These are phyloP conservation scores for Zelonia costaricensis DNA, from an alignment of 208 protist species.

Conservation along the genomic window DNA sequence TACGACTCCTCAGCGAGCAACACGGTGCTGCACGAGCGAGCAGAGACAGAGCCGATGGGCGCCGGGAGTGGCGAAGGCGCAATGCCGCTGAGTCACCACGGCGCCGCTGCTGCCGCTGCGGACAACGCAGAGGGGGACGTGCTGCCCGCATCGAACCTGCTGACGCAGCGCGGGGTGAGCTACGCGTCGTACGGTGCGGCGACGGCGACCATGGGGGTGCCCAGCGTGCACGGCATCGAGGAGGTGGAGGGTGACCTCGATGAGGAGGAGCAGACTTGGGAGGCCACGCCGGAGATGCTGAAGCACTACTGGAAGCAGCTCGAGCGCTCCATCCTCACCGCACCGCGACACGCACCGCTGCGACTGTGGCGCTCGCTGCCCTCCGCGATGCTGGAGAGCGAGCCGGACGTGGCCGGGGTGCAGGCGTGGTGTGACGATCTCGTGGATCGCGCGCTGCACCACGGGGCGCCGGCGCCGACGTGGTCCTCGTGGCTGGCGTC, in stretches of 20 bases:
- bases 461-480: slow-evolving; percentile 13
- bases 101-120: background rate
- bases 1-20: background rate
- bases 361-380: slow-evolving; percentile 15
- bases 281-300: slow-evolving; percentile 30
- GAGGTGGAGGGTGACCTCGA: slow-evolving; percentile 17
- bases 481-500: slow-evolving; percentile 11
- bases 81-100: background rate
- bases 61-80: background rate
- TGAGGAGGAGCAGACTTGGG: slow-evolving; percentile 25
- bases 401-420: slow-evolving; percentile 13
- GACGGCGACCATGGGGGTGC: background rate
- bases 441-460: slow-evolving; percentile 8
- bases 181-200: background rate
- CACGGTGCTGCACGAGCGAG: background rate
- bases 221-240: slow-evolving; percentile 1
- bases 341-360: slow-evolving; percentile 20
- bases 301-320: slow-evolving; percentile 45
- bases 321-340: slow-evolving; percentile 26
- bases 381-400: background rate
- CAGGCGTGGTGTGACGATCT: slow-evolving; percentile 28
- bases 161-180: slow-evolving; percentile 7
- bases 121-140: too few species aligned
- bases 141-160: slow-evolving; percentile 5
- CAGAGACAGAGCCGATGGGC: too few species aligned